Percentiles rank a stretch among this genome's conserved stretches.
These are phyloP conservation scores for Calonectria honghensis DNA, from an alignment of 2,329 filamentous ascomycete genomes.

Conservation along the genomic window DNA sequence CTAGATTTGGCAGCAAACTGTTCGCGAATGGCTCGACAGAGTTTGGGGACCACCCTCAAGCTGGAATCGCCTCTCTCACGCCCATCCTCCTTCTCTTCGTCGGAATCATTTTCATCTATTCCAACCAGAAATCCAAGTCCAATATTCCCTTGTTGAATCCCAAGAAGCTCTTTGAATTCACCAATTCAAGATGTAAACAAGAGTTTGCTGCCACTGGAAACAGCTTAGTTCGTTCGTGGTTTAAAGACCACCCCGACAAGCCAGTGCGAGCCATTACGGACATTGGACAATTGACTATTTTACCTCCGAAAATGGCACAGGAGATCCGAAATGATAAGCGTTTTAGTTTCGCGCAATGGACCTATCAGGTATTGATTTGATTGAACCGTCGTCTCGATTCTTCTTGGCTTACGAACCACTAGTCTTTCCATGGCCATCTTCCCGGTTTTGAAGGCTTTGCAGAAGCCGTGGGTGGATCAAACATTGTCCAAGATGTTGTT, in stretches of 20 bases:
- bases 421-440: neutral
- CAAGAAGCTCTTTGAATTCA: too few relatives aligned
- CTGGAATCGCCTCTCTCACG: too few relatives aligned
- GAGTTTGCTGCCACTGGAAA: too few relatives aligned
- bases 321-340: neutral
- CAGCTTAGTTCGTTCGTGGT: neutral
- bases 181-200: too few relatives aligned
- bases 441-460: neutral
- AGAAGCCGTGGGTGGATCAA: neutral
- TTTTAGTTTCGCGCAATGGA: neutral
- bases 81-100: too few relatives aligned
- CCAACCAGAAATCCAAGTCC: too few relatives aligned
- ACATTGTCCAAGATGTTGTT: neutral
- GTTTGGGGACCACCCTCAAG: too few relatives aligned
- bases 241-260: neutral
- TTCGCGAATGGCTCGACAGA: too few relatives aligned
- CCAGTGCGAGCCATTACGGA: neutral
- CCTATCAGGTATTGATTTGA: too few relatives aligned
- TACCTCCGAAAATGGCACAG: neutral
- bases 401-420: neutral
- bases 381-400: neutral
- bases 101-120: too few relatives aligned
- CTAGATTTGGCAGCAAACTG: too few relatives aligned
- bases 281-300: neutral
- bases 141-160: too few relatives aligned